Evolutionary conservation across 2,329 filamentous ascomycete species (phyloP).

Genomic region (Mariannaea elegans): DNA sequence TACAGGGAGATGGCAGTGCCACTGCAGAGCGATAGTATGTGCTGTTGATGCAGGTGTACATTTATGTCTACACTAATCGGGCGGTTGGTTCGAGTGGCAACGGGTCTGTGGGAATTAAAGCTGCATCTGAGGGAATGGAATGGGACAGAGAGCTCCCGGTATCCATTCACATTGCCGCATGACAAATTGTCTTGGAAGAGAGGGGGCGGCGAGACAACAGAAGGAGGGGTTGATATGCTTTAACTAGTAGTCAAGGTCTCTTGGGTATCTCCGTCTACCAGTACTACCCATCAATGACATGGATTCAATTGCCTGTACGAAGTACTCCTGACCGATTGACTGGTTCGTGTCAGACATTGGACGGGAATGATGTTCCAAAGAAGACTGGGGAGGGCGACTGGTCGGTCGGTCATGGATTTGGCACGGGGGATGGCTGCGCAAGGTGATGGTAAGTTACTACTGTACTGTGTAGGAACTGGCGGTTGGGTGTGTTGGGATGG

Average conservation of each 20-base stretch:
- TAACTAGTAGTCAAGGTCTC: neutral
- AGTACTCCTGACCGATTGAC: constrained; percentile 24
- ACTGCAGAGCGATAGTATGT: constrained; percentile 1
- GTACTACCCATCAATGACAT: neutral
- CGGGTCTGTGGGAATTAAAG: neutral
- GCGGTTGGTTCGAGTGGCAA: constrained; percentile 1
- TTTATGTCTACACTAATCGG: constrained; percentile 11
- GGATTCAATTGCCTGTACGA: neutral
- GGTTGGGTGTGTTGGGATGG: neutral
- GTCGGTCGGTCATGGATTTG: constrained; percentile 18
- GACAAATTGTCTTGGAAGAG: constrained; percentile 10
- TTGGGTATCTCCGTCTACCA: neutral
- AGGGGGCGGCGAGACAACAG: neutral
- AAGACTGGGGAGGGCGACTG: constrained; percentile 14
- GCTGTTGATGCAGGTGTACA: constrained; percentile 7
- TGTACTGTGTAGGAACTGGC: neutral
- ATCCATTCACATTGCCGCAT: constrained; percentile 7
- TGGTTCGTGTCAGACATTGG: constrained; percentile 37
- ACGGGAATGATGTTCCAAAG: constrained; percentile 17
- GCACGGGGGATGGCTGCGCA: constrained; percentile 8
- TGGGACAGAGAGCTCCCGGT: neutral
- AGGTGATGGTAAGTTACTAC: neutral
- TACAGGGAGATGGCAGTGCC: neutral
- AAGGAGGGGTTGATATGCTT: constrained; percentile 2
- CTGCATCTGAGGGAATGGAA: constrained; percentile 1